Percentiles rank a stretch among this genome's conserved stretches.
Conservation (phyloP, 345 rosid genomes). For the Sisymbrium irio region DNA sequence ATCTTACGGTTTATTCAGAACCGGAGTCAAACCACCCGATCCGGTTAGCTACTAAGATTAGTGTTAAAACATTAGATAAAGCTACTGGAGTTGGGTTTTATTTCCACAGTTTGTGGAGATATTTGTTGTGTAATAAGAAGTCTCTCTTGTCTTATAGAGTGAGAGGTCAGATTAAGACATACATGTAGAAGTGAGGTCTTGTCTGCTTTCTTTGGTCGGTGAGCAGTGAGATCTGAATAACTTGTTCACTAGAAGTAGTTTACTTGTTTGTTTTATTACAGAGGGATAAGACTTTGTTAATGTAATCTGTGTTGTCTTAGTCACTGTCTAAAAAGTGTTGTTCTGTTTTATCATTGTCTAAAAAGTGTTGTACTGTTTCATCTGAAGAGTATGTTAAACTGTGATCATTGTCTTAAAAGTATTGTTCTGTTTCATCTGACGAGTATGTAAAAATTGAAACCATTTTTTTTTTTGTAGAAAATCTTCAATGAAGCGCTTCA, state of each 20-base stretch:
- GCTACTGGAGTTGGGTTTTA: no score
- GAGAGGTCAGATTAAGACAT: no score
- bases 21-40: background rate
- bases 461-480: constrained; percentile 41
- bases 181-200: no score
- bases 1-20: background rate
- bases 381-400: no score
- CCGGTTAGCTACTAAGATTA: no score
- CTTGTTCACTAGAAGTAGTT: background rate
- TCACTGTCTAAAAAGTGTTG: background rate
- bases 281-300: background rate
- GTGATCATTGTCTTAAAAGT: background rate
- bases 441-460: background rate
- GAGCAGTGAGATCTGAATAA: constrained; percentile 16
- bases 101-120: no score
- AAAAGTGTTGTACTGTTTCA: no score
- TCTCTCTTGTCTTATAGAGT: no score
- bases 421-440: background rate
- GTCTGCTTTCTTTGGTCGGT: background rate
- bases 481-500: constrained; percentile 82
- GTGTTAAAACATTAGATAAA: no score
- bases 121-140: no score
- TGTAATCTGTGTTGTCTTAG: background rate
- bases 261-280: background rate
- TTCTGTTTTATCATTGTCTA: no score